Base-by-base conservation (phyloP, 768 basidiomycete genomes). In the Lanmaoa pseudosensibilis region DNA sequence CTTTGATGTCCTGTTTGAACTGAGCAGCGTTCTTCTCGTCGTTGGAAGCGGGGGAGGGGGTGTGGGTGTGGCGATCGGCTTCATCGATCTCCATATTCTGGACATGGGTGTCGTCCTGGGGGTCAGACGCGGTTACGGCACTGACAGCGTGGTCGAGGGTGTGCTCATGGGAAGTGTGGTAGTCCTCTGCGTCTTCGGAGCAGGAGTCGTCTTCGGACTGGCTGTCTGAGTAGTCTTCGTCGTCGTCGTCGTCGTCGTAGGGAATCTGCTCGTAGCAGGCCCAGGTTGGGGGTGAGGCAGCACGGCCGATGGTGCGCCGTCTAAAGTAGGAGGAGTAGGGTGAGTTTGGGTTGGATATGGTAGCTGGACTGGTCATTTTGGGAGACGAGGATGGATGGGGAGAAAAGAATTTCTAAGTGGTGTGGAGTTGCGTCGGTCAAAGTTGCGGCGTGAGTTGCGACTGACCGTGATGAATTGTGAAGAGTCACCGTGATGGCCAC, bases 231-330 rank as follows among this genome's bases (percentile, higher is more conserved):
- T 82, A 83, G 61, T 82, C 79, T 7, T 65, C 78, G 41, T 83
- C 83, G 63, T 83, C 78, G 63, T 81, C 83, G 70, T 83, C 82
- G 67, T 84, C 78, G 68, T 81, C 83, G 73, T 78, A 83, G 59
- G 85, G 86, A 71, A 92, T 92, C 81, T 92, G 89, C 80, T 92
- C 90, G 73, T 92, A 92, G 79, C 89, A 92, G 12, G 89, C 89
- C 90, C 90, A 92, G 0, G 88, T 91, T 25, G 90, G 89, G 2
- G 90, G 90, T 4, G 88, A 90, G 18, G 90, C 84, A 38, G 90
- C 90, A 50, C 90, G 82, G 23, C 90, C 90, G 62, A 91, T 83
- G 40, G 83, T 81, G 62, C 89, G 87, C 50, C 86, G 84, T 52
- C 87, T 74, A 54, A 78, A 87, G 74, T 66, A 71, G 41, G 71